Evolutionary conservation across 805 yeast genomes (phyloP).

Genomic region (Wickerhamiella sorbophila): DNA sequence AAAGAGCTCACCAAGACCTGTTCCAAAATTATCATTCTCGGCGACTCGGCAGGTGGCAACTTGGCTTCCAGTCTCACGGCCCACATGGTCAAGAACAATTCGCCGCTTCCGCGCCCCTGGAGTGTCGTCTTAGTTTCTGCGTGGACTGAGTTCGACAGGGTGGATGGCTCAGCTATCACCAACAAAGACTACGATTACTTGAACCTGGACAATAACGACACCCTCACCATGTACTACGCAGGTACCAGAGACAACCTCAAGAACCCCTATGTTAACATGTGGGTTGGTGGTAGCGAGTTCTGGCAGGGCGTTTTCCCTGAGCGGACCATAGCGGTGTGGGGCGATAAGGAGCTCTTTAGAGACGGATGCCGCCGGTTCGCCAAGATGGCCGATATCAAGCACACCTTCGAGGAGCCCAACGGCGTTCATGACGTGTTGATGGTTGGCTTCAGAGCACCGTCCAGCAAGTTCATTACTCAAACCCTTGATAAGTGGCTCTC

Average conservation of each 20-base stretch:
- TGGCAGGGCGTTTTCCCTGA: conserved; percentile 8
- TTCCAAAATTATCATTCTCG: conserved; percentile 17
- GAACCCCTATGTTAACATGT: conserved; percentile 12
- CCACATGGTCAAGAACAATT: conserved; percentile 7
- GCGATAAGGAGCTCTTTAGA: conserved; percentile 7
- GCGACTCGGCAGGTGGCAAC: conserved; percentile 27
- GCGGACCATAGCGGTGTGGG: conserved; percentile 7
- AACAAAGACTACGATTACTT: conserved; percentile 9
- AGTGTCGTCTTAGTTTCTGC: conserved; percentile 15
- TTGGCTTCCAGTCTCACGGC: conserved; percentile 13
- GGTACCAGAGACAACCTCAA: conserved; percentile 3
- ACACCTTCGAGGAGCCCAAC: conserved; percentile 6
- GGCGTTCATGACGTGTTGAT: conserved; percentile 11
- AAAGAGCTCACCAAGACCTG: conserved; percentile 13
- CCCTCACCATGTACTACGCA: conserved; percentile 7
- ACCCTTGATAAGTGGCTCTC: background rate
- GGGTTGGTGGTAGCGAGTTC: conserved; percentile 8
- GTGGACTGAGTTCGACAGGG: conserved; percentile 13
- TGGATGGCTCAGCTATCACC: conserved; percentile 9
- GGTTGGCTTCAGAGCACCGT: background rate
- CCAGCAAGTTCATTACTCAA: background rate
- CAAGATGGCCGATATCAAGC: background rate
- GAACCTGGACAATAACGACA: conserved; percentile 6
- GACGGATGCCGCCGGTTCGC: conserved; percentile 5
- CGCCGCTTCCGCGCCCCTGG: conserved; percentile 1